Evolutionary conservation across 768 basidiomycete genomes (phyloP).

Genomic region (Tulasnella sp.): DNA sequence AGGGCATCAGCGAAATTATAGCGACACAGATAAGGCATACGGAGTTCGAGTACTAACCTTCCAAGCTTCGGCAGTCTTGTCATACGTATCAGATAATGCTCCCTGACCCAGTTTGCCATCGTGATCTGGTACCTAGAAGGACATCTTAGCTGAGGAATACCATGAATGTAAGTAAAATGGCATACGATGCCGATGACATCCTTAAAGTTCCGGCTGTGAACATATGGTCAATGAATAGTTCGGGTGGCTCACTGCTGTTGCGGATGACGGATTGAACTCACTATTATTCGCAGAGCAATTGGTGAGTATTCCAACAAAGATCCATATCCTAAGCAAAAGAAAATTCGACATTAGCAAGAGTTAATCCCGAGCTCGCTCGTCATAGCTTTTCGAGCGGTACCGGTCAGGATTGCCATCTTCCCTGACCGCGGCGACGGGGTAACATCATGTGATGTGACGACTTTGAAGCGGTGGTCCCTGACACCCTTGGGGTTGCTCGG

Average conservation of each 20-base stretch:
- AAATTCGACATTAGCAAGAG: background rate
- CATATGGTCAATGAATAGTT: no score
- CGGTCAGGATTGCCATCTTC: no score
- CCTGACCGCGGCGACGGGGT: no score
- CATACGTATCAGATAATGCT: constrained; percentile 47
- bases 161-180: no score
- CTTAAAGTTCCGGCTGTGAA: background rate
- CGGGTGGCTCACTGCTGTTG: no score
- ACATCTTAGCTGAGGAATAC: background rate
- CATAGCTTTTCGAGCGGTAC: no score
- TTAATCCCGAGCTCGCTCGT: no score
- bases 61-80: constrained; percentile 52
- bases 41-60: constrained; percentile 34
- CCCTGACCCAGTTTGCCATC: constrained; percentile 51
- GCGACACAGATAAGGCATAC: background rate
- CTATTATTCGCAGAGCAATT: constrained; percentile 24
- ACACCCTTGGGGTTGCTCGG: no score
- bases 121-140: constrained; percentile 41
- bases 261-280: background rate
- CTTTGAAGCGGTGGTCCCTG: no score
- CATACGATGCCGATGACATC: background rate
- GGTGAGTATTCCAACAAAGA: constrained; percentile 33
- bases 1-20: no score
- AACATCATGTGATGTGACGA: no score
- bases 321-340: constrained; percentile 24